These are phyloP conservation scores for Apiotrichum akiyoshidainum DNA, from an alignment of 1,284 basidiomycete species.

Conservation along the genomic window DNA sequence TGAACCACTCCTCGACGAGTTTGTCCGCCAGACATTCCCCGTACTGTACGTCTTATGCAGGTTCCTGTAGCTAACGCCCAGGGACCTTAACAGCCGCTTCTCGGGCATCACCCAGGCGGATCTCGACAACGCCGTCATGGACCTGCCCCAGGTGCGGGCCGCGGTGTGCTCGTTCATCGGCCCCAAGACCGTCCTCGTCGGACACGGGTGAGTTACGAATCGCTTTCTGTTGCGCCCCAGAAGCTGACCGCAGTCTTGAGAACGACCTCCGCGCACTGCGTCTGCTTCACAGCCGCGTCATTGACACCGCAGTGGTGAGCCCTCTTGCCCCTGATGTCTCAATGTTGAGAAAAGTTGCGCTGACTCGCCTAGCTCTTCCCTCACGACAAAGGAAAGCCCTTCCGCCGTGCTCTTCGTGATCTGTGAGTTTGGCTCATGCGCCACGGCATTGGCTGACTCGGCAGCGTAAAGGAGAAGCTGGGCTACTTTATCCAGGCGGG, in stretches of 20 bases:
- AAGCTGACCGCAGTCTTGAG: slow-evolving; percentile 57
- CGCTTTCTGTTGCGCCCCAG: too few species aligned
- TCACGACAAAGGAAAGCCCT: slow-evolving; percentile 73
- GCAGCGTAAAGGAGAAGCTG: slow-evolving; percentile 70
- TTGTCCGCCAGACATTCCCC: slow-evolving; percentile 72
- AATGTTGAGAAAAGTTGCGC: not conserved
- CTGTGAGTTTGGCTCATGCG: slow-evolving; percentile 60
- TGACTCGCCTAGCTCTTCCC: slow-evolving; percentile 62
- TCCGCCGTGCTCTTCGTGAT: slow-evolving; percentile 69
- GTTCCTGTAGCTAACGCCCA: slow-evolving; percentile 39
- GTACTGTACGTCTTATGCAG: slow-evolving; percentile 61
- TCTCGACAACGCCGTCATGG: slow-evolving; percentile 60
- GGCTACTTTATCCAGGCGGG: slow-evolving; percentile 68
- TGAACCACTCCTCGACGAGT: slow-evolving; percentile 70
- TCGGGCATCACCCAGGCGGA: slow-evolving; percentile 72
- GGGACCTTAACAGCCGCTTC: slow-evolving; percentile 81
- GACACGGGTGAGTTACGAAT: slow-evolving; percentile 52
- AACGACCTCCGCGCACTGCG: slow-evolving; percentile 85
- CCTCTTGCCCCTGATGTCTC: not conserved
- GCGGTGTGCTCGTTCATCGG: slow-evolving; percentile 69
- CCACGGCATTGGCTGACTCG: slow-evolving; percentile 6
- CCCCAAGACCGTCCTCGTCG: slow-evolving; percentile 74
- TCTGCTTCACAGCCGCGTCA: slow-evolving; percentile 72
- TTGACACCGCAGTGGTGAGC: slow-evolving; percentile 69
- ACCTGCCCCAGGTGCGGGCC: slow-evolving; percentile 64